Evolutionary conservation across 1,284 basidiomycete genomes (phyloP), one percentile per base, ranked within the genome.

Genomic region (Pyrrhoderma noxium): DNA sequence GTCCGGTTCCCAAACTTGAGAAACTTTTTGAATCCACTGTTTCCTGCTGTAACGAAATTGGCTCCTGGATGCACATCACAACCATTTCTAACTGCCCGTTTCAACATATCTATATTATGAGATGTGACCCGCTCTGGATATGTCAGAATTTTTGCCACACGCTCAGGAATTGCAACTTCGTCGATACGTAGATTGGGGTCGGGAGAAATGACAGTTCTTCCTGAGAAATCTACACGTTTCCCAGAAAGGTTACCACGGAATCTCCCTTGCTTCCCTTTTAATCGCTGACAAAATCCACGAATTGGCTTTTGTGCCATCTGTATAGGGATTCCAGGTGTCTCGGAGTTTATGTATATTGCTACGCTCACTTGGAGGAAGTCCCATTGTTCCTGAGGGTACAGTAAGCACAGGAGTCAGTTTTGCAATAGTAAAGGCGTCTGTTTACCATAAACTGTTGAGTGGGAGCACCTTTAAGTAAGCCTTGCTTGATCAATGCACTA

Each of bases 221-320:
- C 96, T 1, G 94, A 98, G 65, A 99, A 99, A 67, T 99, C 96
- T 60, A 99, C 96, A 69, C 96, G 92, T 69, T 99, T 99, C 56
- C 96, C 96, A 0, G 94, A 98, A 16, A 99, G 75, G 65, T 99
- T 99, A 25, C 96, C 96, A 67, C 96, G 82, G 73, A 99, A 99
- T 52, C 96, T 93, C 62, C 96, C 96, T 68, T 98, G 93, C 67
- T 99, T 99, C 41, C 96, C 96, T 72, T 99, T 99, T 53, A 99
- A 74, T 16, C 96, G 89, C 65, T 99, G 96, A 47, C 97, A 96
- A 64, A 99, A 97, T 13, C 96, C 96, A 54, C 93, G 83, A 59
- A 94, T 94, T 2, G 94, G 93, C 62, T 95, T 94, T 65, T 87
- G 82, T 43, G 88, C 87, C 62, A 82, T 80, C 61, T 87, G 83